Evolutionary conservation across 192 early-diverging fungal genomes (phyloP).

Genomic region (Gorgonomyces haynaldii): DNA sequence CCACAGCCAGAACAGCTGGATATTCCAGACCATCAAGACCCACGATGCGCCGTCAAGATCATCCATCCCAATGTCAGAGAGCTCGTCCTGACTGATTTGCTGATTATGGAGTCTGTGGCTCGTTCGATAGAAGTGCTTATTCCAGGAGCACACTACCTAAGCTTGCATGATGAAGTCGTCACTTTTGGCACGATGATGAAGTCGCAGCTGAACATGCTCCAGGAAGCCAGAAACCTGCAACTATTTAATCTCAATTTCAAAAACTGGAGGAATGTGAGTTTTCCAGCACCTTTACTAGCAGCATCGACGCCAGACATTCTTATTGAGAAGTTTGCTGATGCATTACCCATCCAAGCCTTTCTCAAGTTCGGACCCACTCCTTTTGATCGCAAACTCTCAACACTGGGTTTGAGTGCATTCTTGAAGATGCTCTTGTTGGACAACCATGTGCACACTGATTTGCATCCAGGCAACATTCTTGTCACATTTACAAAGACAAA

Average conservation of each 20-base stretch:
- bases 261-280: conserved; percentile 24
- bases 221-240: conserved; percentile 65
- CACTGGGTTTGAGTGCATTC: conserved; percentile 70
- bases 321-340: conserved; percentile 75
- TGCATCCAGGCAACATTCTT: conserved; percentile 89
- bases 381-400: conserved; percentile 67
- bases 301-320: conserved; percentile 52
- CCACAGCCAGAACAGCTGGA: conserved; percentile 8
- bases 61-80: conserved; percentile 69
- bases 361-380: conserved; percentile 49
- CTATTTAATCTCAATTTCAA: conserved; percentile 30
- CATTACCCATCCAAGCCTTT: conserved; percentile 63
- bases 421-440: conserved; percentile 85
- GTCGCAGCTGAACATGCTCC: conserved; percentile 72
- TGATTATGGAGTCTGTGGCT: conserved; percentile 67
- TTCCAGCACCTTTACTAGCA: conserved; percentile 54
- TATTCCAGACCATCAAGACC: conserved; percentile 2
- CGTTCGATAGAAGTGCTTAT: conserved; percentile 44
- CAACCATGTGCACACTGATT: conserved; percentile 89
- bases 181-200: conserved; percentile 90
- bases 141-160: conserved; percentile 76
- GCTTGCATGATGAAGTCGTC: conserved; percentile 75
- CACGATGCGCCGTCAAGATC: conserved; percentile 68
- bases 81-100: conserved; percentile 66
- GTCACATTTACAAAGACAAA: conserved; percentile 46